Conservation (phyloP, 352 stramenopile species). For the Blastocystis sp. region DNA sequence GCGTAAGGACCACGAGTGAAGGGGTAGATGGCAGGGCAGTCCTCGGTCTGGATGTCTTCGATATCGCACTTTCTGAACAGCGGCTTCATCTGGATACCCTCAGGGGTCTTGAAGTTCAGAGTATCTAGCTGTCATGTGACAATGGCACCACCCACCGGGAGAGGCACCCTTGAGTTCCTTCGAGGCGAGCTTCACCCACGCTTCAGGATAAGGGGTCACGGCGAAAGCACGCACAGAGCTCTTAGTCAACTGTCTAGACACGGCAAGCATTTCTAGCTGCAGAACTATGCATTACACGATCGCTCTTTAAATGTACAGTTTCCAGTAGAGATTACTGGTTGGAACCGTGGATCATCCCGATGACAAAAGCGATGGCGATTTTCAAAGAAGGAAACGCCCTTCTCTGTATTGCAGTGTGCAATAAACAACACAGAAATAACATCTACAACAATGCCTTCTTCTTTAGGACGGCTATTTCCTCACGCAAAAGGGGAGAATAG, state of each 20-base stretch:
- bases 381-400: too few relatives aligned
- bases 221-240: conserved; percentile 53
- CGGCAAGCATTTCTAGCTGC: conserved; percentile 46
- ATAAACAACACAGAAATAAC: too few relatives aligned
- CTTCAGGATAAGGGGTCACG: conserved; percentile 39
- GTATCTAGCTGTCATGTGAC: neutral
- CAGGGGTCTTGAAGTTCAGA: conserved; percentile 81
- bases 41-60: conserved; percentile 72
- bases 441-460: too few relatives aligned
- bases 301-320: too few relatives aligned
- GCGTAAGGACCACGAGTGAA: conserved; percentile 89
- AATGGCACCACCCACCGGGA: conserved; percentile 4
- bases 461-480: too few relatives aligned
- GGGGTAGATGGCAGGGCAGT: conserved; percentile 76
- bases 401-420: too few relatives aligned
- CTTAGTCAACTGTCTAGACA: conserved; percentile 53
- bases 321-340: too few relatives aligned
- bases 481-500: too few relatives aligned
- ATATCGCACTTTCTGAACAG: conserved; percentile 85
- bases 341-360: too few relatives aligned
- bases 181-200: conserved; percentile 41
- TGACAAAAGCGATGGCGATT: too few relatives aligned
- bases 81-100: conserved; percentile 89
- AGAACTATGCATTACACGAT: too few relatives aligned
- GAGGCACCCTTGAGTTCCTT: conserved; percentile 57